Conservation (phyloP, 1,284 basidiomycete genomes). For the Tremellales sp. region DNA sequence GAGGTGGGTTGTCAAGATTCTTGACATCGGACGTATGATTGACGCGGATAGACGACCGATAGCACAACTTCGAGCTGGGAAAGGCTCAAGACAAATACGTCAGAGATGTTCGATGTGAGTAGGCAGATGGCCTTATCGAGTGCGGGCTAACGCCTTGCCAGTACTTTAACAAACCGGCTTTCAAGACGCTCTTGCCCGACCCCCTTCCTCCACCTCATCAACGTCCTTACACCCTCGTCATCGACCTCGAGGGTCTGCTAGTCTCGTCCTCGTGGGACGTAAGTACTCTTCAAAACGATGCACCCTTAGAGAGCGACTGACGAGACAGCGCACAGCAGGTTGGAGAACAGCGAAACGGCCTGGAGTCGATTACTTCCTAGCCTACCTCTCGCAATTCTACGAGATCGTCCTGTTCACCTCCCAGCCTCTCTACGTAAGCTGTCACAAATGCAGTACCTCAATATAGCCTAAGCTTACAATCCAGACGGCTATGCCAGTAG, state of each 20-base stretch:
- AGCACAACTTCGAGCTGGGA: conserved; percentile 9
- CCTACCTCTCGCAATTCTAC: conserved; percentile 94
- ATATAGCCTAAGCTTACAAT: conserved; percentile 1
- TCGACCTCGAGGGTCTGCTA: conserved; percentile 89
- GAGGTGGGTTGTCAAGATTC: too few relatives aligned
- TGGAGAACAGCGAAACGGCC: conserved; percentile 92
- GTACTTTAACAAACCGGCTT: conserved; percentile 89
- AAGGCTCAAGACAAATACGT: conserved; percentile 27
- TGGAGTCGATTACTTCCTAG: conserved; percentile 96
- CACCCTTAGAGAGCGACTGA: not conserved
- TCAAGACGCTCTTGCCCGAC: conserved; percentile 85
- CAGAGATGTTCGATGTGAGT: conserved; percentile 35
- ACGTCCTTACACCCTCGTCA: conserved; percentile 85
- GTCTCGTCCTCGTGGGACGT: conserved; percentile 93
- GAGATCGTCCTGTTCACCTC: conserved; percentile 95
- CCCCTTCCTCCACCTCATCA: conserved; percentile 77
- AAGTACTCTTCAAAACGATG: conserved; percentile 44
- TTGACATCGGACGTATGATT: not conserved
- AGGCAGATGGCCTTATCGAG: not conserved
- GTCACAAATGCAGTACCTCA: not conserved
- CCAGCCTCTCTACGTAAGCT: conserved; percentile 77
- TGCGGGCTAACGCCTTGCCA: conserved; percentile 41
- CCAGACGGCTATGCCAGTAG: conserved; percentile 80
- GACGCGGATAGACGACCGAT: not conserved
- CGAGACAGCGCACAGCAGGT: conserved; percentile 68